These are phyloP conservation scores for Erodium moschatum DNA, from an alignment of 441 rosid species.

Conservation along the genomic window DNA sequence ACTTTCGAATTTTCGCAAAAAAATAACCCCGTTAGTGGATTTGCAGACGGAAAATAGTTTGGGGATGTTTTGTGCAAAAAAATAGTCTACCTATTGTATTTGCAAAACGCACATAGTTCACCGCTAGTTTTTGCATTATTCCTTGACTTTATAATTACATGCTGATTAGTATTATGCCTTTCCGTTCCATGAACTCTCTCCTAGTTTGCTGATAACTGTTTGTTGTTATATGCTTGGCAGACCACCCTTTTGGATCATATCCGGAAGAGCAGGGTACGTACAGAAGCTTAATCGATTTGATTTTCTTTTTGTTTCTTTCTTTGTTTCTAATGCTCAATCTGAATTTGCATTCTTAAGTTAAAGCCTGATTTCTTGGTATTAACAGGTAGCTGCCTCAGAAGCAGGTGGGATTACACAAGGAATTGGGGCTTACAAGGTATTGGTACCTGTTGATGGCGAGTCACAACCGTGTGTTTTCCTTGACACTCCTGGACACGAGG, in stretches of 20 bases:
- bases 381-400: constrained; percentile 86
- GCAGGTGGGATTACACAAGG: constrained; percentile 99
- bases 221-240: constrained; percentile 40
- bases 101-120: too few species aligned
- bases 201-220: constrained; percentile 29
- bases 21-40: too few species aligned
- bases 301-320: constrained; percentile 15
- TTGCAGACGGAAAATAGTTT: too few species aligned
- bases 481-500: constrained; percentile 99
- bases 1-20: too few species aligned
- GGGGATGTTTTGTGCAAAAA: too few species aligned
- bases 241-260: constrained; percentile 86
- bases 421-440: constrained; percentile 83
- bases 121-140: too few species aligned
- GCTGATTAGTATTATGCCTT: constrained; percentile 2
- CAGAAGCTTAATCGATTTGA: constrained; percentile 19
- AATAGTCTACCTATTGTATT: too few species aligned
- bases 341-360: constrained; percentile 14
- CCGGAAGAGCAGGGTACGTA: constrained; percentile 85
- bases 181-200: too few species aligned
- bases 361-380: constrained; percentile 25
- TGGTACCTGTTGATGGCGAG: constrained; percentile 75
- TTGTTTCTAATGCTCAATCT: constrained; percentile 7
- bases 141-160: background rate
- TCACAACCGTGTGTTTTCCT: constrained; percentile 80